phyloP scores from a whole-genome alignment of 2,329 filamentous ascomycete species.

The Epichloe amarillans region DNA sequence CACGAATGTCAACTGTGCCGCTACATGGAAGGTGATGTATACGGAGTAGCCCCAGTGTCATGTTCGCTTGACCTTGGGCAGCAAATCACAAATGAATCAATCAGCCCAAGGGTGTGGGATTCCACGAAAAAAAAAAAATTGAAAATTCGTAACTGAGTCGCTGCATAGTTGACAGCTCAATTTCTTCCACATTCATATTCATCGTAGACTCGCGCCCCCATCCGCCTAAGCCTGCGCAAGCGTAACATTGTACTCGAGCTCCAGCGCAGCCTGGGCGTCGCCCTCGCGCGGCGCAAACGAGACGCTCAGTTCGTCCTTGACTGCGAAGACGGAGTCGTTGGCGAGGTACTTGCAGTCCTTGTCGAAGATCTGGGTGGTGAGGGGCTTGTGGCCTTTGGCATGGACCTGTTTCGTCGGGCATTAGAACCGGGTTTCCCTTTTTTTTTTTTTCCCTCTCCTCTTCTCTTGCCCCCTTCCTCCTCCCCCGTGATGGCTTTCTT shows the following conservation, averaged over 20 bases:
- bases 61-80: too few relatives aligned
- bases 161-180: not conserved
- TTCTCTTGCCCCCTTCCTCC: too few relatives aligned
- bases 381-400: conserved; percentile 46
- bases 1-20: too few relatives aligned
- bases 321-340: conserved; percentile 39
- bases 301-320: conserved; percentile 36
- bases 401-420: conserved; percentile 19
- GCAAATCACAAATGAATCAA: too few relatives aligned
- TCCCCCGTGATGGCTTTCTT: not conserved
- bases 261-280: conserved; percentile 36
- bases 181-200: not conserved
- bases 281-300: conserved; percentile 24
- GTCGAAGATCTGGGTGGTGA: conserved; percentile 67
- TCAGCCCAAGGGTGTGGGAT: too few relatives aligned
- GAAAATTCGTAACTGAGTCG: not conserved
- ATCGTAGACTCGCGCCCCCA: not conserved
- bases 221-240: conserved; percentile 17
- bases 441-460: too few relatives aligned
- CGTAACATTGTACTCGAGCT: conserved; percentile 48
- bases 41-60: too few relatives aligned
- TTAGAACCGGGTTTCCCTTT: not conserved
- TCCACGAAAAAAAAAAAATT: too few relatives aligned
- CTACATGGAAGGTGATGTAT: too few relatives aligned
- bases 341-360: conserved; percentile 46